Base-by-base conservation (phyloP, 768 basidiomycete genomes). In the Naganishia kalamii region DNA sequence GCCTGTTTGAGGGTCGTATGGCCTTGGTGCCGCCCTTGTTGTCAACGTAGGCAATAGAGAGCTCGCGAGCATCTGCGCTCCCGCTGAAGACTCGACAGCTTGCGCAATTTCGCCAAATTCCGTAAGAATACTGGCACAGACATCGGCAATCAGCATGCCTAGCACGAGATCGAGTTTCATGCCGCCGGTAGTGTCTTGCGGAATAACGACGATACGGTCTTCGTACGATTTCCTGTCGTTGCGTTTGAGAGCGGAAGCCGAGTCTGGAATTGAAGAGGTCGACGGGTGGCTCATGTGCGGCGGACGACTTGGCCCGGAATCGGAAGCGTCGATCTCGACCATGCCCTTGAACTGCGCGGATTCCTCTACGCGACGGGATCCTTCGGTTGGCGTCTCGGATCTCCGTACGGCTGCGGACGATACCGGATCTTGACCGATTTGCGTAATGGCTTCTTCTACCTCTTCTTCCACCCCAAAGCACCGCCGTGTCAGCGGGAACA, bases 51-150 rank as follows among this genome's bases (percentile, higher is more conserved):
- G 76, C 27, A 80, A 70, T 17, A 79, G 52, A 33, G 74, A 72
- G n/a, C 75, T 52, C 35, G 72, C 77, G 59, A 93, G 81, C 71
- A 89, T 87, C 76, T 92, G 90, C 71, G 92, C 89, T 15, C 92
- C 92, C 29, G 87, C 71, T 1, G 90, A 88, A 50, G 85, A 88
- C 79, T 96, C 92, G 46, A 96, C 77, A 0, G 84, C 83, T 77
- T 88, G 67, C 70, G 96, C 94, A 80, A 96, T 76, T 40, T 85
- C 83, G 40, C 90, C 88, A 70, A 98, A 88, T 75, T 91, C 90
- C 23, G 85, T 85, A 25, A 99, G 81, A 52, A 97, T 84, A 67
- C 88, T 86, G 35, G 92, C 91, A 70, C 90, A 92, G 21, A 96
- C 78, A 73, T 92, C 91, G 19, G 90, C 91, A 62, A 99, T 79